These are phyloP conservation scores for Trypanosomatidae sp. DNA, from an alignment of 208 protist genomes.

Conservation along the genomic window DNA sequence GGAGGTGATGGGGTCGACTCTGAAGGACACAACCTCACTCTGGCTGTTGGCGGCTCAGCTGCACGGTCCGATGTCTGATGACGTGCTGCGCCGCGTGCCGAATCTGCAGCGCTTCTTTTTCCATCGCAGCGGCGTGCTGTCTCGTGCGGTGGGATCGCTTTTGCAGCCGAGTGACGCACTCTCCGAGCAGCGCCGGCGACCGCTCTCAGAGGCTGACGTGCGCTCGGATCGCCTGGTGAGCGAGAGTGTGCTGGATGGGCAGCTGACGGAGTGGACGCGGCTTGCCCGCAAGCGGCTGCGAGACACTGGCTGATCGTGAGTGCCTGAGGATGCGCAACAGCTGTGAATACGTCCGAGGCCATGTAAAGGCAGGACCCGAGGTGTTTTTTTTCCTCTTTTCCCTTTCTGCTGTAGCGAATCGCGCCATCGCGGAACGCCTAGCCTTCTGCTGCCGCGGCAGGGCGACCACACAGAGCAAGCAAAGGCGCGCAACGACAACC, in stretches of 20 bases:
- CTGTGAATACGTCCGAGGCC: too few relatives aligned
- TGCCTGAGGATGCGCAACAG: too few relatives aligned
- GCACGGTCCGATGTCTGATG: constrained; percentile 3
- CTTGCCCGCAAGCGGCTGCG: constrained; percentile 47
- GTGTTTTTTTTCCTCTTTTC: too few relatives aligned
- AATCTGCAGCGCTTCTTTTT: constrained; percentile 16
- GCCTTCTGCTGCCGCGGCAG: too few relatives aligned
- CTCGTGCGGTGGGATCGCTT: constrained; percentile 10
- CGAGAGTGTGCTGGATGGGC: constrained; percentile 42
- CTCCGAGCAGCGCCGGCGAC: neutral
- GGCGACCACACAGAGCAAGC: too few relatives aligned
- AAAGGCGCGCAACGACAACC: too few relatives aligned
- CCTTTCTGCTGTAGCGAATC: too few relatives aligned
- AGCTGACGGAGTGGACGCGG: constrained; percentile 56
- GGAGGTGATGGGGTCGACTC: constrained; percentile 27
- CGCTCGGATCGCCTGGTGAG: constrained; percentile 23
- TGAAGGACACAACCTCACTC: constrained; percentile 42
- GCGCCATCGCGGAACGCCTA: too few relatives aligned
- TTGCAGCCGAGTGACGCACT: neutral
- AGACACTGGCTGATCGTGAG: too few relatives aligned
- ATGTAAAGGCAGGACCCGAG: too few relatives aligned
- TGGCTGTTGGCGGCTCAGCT: constrained; percentile 42
- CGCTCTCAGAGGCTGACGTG: constrained; percentile 8
- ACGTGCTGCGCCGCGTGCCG: constrained; percentile 2
- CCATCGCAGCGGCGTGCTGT: neutral